phyloP scores from a whole-genome alignment of 139 green algal species.

The Mychonastes homosphaera region DNA sequence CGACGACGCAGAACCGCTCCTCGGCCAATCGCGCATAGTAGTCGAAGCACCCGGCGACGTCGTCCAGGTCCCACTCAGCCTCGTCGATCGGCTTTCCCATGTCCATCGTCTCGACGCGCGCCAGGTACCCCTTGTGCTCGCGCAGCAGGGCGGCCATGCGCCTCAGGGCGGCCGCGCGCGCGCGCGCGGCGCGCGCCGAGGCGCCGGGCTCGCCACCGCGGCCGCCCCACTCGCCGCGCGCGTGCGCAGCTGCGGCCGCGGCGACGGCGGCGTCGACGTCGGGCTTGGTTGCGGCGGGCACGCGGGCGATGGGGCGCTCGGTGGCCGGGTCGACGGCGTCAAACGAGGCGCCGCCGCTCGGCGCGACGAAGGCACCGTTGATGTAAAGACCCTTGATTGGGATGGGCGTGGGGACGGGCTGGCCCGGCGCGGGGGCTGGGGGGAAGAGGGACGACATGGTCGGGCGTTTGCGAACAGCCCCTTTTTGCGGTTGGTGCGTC shows the following conservation, averaged over 20 bases:
- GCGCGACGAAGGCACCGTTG: conserved; percentile 29
- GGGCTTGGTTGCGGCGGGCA: conserved; percentile 37
- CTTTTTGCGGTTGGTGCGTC: background rate
- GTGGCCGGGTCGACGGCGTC: conserved; percentile 43
- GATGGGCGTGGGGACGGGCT: too few relatives aligned
- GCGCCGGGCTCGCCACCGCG: conserved; percentile 21
- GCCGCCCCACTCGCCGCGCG: conserved; percentile 31
- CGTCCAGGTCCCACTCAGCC: conserved; percentile 78
- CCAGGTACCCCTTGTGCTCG: conserved; percentile 48
- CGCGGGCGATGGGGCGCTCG: conserved; percentile 42
- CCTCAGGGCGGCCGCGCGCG: background rate
- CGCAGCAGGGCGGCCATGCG: conserved; percentile 29
- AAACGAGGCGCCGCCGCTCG: conserved; percentile 21
- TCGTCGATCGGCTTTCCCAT: conserved; percentile 80
- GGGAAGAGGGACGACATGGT: too few relatives aligned
- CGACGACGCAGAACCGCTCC: conserved; percentile 23
- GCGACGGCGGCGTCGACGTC: conserved; percentile 50
- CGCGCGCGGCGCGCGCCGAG: background rate
- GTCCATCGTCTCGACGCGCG: conserved; percentile 62
- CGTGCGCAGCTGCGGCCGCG: conserved; percentile 32
- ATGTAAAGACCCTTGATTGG: conserved; percentile 36
- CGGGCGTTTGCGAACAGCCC: too few relatives aligned
- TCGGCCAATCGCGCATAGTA: conserved; percentile 79
- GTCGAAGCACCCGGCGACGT: conserved; percentile 58
- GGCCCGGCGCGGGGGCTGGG: too few relatives aligned